phyloP scores from a whole-genome alignment of 371 early-diverging fungal species.

The Phascolomyces articulosus region DNA sequence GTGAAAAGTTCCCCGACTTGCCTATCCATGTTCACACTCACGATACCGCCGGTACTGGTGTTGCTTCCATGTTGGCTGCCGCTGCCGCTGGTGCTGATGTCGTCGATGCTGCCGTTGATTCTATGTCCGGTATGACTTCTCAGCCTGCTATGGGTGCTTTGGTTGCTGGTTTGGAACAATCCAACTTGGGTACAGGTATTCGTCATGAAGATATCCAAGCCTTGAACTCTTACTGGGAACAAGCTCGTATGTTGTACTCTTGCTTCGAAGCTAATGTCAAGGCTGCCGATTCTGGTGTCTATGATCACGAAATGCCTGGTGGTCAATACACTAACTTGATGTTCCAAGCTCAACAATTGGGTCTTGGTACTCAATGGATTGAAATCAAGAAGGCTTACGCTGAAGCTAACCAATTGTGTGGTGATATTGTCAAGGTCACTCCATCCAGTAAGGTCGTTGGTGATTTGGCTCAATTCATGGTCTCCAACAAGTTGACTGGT shows the following conservation, averaged over 20 bases:
- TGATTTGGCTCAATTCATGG: slow-evolving; percentile 97
- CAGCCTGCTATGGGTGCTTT: slow-evolving; percentile 97
- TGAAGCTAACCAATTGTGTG: slow-evolving; percentile 90
- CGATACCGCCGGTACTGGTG: slow-evolving; percentile 96
- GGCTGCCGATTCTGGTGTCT: slow-evolving; percentile 89
- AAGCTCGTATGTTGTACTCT: slow-evolving; percentile 90
- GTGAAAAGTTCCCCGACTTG: slow-evolving; percentile 85
- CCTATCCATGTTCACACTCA: slow-evolving; percentile 97
- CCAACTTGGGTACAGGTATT: slow-evolving; percentile 82
- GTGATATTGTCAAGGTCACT: slow-evolving; percentile 96
- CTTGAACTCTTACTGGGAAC: slow-evolving; percentile 95
- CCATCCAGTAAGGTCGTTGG: slow-evolving; percentile 97
- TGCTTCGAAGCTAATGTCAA: slow-evolving; percentile 93
- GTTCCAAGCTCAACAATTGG: slow-evolving; percentile 94
- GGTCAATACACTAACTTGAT: slow-evolving; percentile 96
- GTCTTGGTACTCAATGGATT: slow-evolving; percentile 92
- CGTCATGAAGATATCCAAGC: slow-evolving; percentile 73
- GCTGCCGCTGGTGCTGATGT: slow-evolving; percentile 94
- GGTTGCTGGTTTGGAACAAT: slow-evolving; percentile 81
- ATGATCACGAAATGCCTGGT: slow-evolving; percentile 96
- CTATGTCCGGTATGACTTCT: slow-evolving; percentile 94
- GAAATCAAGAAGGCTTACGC: slow-evolving; percentile 91
- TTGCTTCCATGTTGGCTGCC: slow-evolving; percentile 94
- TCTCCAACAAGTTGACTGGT: slow-evolving; percentile 78
- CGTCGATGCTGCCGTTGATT: slow-evolving; percentile 90